Conservation (phyloP, 805 yeast genomes). For the Candida suzukii region DNA sequence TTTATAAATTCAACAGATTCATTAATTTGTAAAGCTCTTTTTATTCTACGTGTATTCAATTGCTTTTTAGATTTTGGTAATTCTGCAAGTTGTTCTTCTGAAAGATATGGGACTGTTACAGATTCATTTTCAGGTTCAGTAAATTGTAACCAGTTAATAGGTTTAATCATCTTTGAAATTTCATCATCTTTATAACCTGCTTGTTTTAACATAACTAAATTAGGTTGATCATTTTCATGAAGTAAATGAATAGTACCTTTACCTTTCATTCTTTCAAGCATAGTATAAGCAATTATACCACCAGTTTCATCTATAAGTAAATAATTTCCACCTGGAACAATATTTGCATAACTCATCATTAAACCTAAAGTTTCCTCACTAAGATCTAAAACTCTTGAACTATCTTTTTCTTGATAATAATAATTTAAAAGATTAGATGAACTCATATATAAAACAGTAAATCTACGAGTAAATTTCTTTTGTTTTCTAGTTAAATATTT, state of each 20-base stretch:
- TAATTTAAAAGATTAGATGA: conserved; percentile 65
- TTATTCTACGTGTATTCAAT: conserved; percentile 60
- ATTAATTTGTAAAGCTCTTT: conserved; percentile 46
- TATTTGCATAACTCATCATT: conserved; percentile 69
- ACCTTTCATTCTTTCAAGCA: conserved; percentile 89
- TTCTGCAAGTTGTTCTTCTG: conserved; percentile 45
- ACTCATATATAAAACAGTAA: conserved; percentile 73
- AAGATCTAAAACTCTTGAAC: conserved; percentile 64
- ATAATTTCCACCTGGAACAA: conserved; percentile 86
- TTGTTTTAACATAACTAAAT: conserved; percentile 60
- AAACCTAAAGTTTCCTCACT: conserved; percentile 80
- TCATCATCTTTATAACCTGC: conserved; percentile 54
- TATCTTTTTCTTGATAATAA: conserved; percentile 66
- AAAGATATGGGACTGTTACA: conserved; percentile 34
- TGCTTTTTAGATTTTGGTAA: conserved; percentile 54
- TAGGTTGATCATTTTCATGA: conserved; percentile 94
- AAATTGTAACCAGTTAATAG: conserved; percentile 73
- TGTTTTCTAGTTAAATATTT: conserved; percentile 89
- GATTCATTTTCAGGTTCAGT: conserved; percentile 65
- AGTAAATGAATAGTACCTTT: conserved; percentile 57
- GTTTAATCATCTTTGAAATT: conserved; percentile 49
- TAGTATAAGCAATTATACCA: conserved; percentile 76
- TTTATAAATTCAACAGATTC: conserved; percentile 43
- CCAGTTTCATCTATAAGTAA: conserved; percentile 91
- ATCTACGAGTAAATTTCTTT: conserved; percentile 80